phyloP scores from a whole-genome alignment of 139 green algal species.

The Coccomyxa sp. region DNA sequence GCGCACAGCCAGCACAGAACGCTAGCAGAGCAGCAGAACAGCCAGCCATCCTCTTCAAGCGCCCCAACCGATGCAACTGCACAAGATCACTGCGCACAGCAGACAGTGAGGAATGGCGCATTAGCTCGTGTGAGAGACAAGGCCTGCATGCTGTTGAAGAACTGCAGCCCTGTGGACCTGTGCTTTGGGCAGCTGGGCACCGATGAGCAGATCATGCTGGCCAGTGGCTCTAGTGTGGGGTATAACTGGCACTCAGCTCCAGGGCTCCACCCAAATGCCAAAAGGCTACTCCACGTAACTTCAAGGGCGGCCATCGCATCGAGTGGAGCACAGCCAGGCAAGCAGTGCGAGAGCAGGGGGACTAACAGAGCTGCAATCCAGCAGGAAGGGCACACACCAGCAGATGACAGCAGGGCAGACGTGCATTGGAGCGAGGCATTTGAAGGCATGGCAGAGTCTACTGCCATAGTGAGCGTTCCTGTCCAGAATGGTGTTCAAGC shows the following conservation, averaged over 20 bases:
- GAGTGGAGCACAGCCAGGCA: too few species aligned
- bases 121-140: too few species aligned
- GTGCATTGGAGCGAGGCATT: background rate
- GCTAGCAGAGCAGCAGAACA: background rate
- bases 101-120: too few species aligned
- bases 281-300: too few species aligned
- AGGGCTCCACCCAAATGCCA: background rate
- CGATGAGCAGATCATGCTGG: conserved; percentile 1
- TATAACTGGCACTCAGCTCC: conserved; percentile 10
- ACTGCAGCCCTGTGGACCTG: conserved; percentile 12
- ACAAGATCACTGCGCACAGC: too few species aligned
- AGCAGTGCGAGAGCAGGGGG: too few species aligned
- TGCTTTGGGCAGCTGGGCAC: conserved; percentile 13
- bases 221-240: background rate
- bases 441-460: too few species aligned
- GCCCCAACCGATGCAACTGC: too few species aligned
- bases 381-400: background rate
- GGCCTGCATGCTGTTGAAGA: conserved; percentile 2
- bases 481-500: too few species aligned
- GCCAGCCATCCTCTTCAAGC: background rate
- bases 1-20: background rate
- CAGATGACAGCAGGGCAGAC: background rate
- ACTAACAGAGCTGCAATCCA: too few species aligned
- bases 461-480: too few species aligned
- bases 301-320: too few species aligned